Evolutionary conservation across 2,329 filamentous ascomycete species (phyloP).

Genomic region (Alternaria sp.): DNA sequence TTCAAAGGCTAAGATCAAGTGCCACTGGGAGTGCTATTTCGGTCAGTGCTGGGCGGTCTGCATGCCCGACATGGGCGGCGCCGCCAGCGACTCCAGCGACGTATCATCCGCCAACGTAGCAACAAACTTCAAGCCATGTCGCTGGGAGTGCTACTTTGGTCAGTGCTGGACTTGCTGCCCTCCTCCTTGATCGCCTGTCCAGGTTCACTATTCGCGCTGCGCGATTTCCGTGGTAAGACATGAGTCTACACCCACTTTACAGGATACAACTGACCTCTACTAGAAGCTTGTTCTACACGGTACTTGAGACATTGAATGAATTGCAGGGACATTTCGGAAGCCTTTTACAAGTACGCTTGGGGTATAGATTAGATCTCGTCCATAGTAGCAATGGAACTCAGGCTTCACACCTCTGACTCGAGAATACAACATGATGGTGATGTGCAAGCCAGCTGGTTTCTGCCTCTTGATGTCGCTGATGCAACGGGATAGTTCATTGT

Average conservation of each 20-base stretch:
- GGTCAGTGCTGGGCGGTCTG: conserved; percentile 1
- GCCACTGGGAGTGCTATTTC: not conserved
- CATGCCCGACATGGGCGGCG: not conserved
- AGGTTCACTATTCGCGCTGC: not conserved
- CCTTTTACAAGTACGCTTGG: not conserved
- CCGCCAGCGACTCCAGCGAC: not conserved
- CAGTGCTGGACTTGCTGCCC: not conserved
- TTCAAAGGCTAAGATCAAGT: not conserved
- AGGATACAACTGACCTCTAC: not conserved
- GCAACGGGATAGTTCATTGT: not conserved
- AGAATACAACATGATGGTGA: not conserved
- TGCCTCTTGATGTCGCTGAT: not conserved
- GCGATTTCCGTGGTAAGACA: not conserved
- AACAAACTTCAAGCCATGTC: not conserved
- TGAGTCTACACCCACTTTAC: not conserved
- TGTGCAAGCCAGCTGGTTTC: not conserved
- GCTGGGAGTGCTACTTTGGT: not conserved
- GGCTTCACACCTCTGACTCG: not conserved
- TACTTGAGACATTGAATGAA: not conserved
- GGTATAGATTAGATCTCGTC: not conserved
- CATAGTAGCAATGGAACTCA: not conserved
- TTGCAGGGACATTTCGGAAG: not conserved
- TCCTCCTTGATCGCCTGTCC: not conserved
- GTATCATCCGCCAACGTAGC: not conserved
- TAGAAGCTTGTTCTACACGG: not conserved